Base-by-base conservation (phyloP, 2,329 filamentous ascomycete species). In the Penicillium fuscoglaucum region DNA sequence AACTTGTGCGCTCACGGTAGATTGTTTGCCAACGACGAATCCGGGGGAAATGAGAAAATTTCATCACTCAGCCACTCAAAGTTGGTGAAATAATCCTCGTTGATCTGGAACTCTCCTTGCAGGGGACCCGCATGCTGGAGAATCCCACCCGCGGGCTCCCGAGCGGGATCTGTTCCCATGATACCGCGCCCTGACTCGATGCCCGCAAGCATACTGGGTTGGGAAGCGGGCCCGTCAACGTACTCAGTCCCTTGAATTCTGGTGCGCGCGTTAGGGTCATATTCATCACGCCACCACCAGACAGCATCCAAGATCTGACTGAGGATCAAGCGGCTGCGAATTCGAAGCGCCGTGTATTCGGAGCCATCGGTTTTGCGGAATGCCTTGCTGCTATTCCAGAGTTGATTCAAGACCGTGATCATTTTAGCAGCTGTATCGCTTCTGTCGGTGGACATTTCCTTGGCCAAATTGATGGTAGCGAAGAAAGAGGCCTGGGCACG, bases 201-300 rank as follows among this genome's bases (percentile, higher is more conserved):
- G 13, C 44, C 29, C 24, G 29, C 17, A 41, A 56, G 28, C 50
- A 26, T 8, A 46, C 28, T 59, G 37, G n/a, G 35, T 58, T 39
- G 51, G 51, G 29, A 55, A 55, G 33, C 3, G 2, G 33, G 55
- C 62, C 68, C 62, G 21, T 67, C 66, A 21, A 58, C 24, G 4
- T 52, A 46, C 24, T 63, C 68, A 2, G 55, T 55, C 1, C 61
- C 57, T 29, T 52, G 52, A 10, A 51, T 40, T 49, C 56, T 60
- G 13, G 52, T 31, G 45, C 68, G 65, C n/a, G 65, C 53, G 9
- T 67, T 63, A 5, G 66, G 62, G 39, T 74, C 75, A 52, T 72
- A 75, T 52, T 78, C 76, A 47, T 78, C 76, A 7, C 76, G 70
- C 75, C 75, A 79, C 76, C 76, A 78, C 68, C 75, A 76, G 24